These are phyloP conservation scores for Warburgia ugandensis DNA, from an alignment of 164 flowering plant genomes.

Conservation along the genomic window DNA sequence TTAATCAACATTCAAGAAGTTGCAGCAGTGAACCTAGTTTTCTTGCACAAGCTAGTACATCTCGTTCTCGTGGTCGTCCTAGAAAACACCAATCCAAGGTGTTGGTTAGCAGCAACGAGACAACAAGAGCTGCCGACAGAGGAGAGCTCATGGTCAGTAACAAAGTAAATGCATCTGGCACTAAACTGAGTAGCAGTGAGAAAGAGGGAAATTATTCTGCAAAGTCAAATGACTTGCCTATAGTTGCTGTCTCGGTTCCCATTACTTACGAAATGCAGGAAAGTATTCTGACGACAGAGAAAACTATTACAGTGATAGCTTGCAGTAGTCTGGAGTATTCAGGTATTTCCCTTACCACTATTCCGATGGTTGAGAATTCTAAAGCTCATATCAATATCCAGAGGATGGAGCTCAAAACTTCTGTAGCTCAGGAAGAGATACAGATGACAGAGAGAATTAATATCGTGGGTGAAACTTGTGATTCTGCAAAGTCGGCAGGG, in stretches of 20 bases:
- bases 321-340: no score
- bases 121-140: constrained; percentile 8
- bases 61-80: constrained; percentile 8
- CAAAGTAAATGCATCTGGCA: constrained; percentile 6
- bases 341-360: no score
- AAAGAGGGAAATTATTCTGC: constrained; percentile 7
- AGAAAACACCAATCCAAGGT: constrained; percentile 2
- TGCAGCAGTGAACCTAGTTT: constrained; percentile 15
- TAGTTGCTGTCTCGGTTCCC: background rate
- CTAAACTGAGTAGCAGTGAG: constrained; percentile 1
- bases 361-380: no score
- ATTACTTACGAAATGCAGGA: no score
- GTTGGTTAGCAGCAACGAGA: constrained; percentile 2
- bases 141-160: constrained; percentile 5
- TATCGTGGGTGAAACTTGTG: constrained; percentile 4
- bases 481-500: constrained; percentile 8
- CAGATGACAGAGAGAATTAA: constrained; percentile 6
- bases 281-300: no score
- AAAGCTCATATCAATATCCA: no score
- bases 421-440: background rate
- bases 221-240: constrained; percentile 3
- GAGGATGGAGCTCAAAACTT: no score
- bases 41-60: constrained; percentile 12
- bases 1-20: constrained; percentile 43
- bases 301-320: no score